Percentiles rank a stretch among this genome's conserved stretches.
phyloP scores from a whole-genome alignment of 306 rosid species.

The Cucurbita moschata region DNA sequence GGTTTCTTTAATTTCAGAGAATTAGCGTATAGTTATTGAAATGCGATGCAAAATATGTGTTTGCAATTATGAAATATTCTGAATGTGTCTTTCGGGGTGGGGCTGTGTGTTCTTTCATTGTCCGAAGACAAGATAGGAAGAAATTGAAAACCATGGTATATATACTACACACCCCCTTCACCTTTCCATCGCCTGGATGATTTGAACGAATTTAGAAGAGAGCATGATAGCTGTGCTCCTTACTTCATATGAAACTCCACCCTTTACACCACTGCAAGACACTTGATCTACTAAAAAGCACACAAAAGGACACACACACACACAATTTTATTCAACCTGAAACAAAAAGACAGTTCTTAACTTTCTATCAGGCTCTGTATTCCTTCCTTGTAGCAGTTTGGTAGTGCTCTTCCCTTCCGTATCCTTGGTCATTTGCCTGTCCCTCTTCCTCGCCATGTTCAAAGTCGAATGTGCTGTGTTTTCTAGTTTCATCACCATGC shows the following conservation, averaged over 20 bases:
- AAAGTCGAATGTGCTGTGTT: not conserved
- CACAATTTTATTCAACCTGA: not conserved
- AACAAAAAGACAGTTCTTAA: not conserved
- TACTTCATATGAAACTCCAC: not conserved
- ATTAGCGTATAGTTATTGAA: too few species aligned
- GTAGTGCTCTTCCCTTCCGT: not conserved
- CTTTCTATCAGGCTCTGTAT: conserved; percentile 12
- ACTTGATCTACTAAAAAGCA: not conserved
- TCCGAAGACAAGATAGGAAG: too few species aligned
- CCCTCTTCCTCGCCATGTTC: not conserved
- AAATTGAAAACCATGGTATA: too few species aligned
- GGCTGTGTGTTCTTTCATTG: too few species aligned
- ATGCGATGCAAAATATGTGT: too few species aligned
- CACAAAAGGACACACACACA: not conserved
- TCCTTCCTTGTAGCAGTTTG: not conserved
- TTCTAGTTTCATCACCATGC: conserved; percentile 8
- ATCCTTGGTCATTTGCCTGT: not conserved
- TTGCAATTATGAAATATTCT: too few species aligned
- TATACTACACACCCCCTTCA: too few species aligned
- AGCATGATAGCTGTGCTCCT: not conserved
- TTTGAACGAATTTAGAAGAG: too few species aligned
- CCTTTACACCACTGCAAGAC: not conserved
- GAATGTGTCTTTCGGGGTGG: too few species aligned
- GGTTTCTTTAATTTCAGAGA: too few species aligned
- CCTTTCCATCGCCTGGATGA: too few species aligned